Conservation (phyloP, 1,284 basidiomycete species). For the Cryptococcus jaspeensis region DNA sequence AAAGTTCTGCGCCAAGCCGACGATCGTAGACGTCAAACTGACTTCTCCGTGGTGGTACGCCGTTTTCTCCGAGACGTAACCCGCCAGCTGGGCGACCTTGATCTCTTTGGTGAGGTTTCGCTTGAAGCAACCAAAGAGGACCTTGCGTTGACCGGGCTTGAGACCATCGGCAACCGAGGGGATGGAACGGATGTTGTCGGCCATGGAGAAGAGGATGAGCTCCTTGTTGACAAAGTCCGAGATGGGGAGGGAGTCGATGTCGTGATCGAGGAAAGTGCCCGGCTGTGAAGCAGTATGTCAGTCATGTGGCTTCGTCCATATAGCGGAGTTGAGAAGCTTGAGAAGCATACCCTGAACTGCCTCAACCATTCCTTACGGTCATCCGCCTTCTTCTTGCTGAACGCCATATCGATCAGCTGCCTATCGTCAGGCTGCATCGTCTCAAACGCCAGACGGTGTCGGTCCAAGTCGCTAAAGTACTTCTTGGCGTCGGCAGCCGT, state of each 20-base stretch:
- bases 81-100: conserved; percentile 94
- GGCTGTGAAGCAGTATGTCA: conserved; percentile 58
- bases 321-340: background rate
- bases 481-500: conserved; percentile 82
- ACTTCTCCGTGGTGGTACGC: conserved; percentile 97
- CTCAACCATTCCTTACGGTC: conserved; percentile 98
- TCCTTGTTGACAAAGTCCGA: conserved; percentile 98
- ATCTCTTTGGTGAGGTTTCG: conserved; percentile 88
- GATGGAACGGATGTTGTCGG: conserved; percentile 95
- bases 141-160: conserved; percentile 98
- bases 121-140: conserved; percentile 94
- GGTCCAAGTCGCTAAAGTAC: conserved; percentile 90
- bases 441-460: conserved; percentile 92
- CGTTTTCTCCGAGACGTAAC: conserved; percentile 90
- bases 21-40: conserved; percentile 83
- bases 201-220: conserved; percentile 98
- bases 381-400: conserved; percentile 99
- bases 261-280: conserved; percentile 92
- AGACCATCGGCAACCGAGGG: conserved; percentile 91
- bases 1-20: conserved; percentile 90
- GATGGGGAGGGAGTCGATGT: conserved; percentile 78
- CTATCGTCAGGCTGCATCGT: conserved; percentile 77
- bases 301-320: background rate
- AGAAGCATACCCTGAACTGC: conserved; percentile 71
- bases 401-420: conserved; percentile 92